Percentiles rank a stretch among this genome's conserved stretches.
Conservation (phyloP, 805 yeast genomes). For the Starmerella riodocensis region DNA sequence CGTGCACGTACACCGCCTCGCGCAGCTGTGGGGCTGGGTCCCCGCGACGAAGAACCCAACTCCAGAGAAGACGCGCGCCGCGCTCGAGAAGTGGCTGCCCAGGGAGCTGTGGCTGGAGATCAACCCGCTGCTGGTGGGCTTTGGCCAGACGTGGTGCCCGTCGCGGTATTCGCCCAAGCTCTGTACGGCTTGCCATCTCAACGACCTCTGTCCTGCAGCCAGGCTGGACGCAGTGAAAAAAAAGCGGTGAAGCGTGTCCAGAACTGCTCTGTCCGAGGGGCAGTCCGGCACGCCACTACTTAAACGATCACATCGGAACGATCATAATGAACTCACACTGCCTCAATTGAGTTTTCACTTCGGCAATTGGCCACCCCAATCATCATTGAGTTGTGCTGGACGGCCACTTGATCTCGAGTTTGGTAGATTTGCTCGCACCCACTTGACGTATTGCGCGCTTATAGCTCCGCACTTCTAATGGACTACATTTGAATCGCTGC, state of each 20-base stretch:
- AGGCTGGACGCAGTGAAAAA: background rate
- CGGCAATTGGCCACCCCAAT: no score
- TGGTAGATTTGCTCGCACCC: no score
- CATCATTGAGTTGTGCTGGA: no score
- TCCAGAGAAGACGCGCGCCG: slow-evolving; percentile 64
- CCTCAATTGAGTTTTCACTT: no score
- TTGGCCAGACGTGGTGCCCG: slow-evolving; percentile 79
- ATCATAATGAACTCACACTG: no score
- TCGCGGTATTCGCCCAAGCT: slow-evolving; percentile 32
- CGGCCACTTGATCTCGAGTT: no score
- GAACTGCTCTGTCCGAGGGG: background rate
- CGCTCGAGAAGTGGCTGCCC: slow-evolving; percentile 64
- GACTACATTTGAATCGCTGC: no score
- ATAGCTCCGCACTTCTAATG: no score
- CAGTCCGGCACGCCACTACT: background rate
- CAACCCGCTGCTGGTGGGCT: slow-evolving; percentile 79
- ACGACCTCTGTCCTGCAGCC: slow-evolving; percentile 9
- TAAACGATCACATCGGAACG: background rate
- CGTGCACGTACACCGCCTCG: slow-evolving; percentile 72
- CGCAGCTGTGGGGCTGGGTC: slow-evolving; percentile 74
- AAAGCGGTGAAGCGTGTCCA: background rate
- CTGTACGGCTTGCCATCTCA: slow-evolving; percentile 10
- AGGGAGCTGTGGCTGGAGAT: slow-evolving; percentile 65
- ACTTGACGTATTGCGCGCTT: no score
- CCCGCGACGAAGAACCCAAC: slow-evolving; percentile 34